Percentiles rank a stretch among this genome's conserved stretches.
These are phyloP conservation scores for Cercospora nicotianae DNA, from an alignment of 2,329 filamentous ascomycete species.

Conservation along the genomic window DNA sequence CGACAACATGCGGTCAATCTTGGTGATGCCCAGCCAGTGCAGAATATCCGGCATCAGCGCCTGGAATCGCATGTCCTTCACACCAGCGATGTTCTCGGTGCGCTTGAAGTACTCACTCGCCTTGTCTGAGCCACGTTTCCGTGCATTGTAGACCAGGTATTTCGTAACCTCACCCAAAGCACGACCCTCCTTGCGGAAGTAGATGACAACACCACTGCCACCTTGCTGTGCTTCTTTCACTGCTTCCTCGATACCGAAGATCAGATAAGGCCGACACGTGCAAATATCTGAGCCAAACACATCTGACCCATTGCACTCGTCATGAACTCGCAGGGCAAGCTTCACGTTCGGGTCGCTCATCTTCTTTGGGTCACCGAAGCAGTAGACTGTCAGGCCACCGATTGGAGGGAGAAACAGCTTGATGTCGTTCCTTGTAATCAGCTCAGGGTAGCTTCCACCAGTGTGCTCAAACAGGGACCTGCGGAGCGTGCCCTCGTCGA, in stretches of 20 bases:
- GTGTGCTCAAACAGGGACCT: slow-evolving; percentile 92
- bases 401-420: slow-evolving; percentile 96
- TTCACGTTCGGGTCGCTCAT: slow-evolving; percentile 83
- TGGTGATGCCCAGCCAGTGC: slow-evolving; percentile 97
- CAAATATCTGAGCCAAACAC: slow-evolving; percentile 98
- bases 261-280: slow-evolving; percentile 91
- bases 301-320: slow-evolving; percentile 93
- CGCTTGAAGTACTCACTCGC: slow-evolving; percentile 94
- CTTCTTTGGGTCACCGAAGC: slow-evolving; percentile 91
- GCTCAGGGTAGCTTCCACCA: slow-evolving; percentile 91
- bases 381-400: slow-evolving; percentile 92
- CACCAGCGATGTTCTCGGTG: slow-evolving; percentile 97
- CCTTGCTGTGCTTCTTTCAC: slow-evolving; percentile 96
- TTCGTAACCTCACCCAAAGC: slow-evolving; percentile 95
- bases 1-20: slow-evolving; percentile 97
- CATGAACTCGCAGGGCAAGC: slow-evolving; percentile 81
- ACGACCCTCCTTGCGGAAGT: slow-evolving; percentile 96
- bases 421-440: slow-evolving; percentile 91
- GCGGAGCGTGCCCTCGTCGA: slow-evolving; percentile 86
- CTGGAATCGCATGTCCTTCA: slow-evolving; percentile 94
- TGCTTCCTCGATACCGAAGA: slow-evolving; percentile 95
- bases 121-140: slow-evolving; percentile 72
- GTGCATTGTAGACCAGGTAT: slow-evolving; percentile 76
- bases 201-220: slow-evolving; percentile 92
- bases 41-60: slow-evolving; percentile 90